Percentiles rank a stretch among this genome's conserved stretches.
Conservation (phyloP, 768 basidiomycete species). For the Nidularia pulvinata region DNA sequence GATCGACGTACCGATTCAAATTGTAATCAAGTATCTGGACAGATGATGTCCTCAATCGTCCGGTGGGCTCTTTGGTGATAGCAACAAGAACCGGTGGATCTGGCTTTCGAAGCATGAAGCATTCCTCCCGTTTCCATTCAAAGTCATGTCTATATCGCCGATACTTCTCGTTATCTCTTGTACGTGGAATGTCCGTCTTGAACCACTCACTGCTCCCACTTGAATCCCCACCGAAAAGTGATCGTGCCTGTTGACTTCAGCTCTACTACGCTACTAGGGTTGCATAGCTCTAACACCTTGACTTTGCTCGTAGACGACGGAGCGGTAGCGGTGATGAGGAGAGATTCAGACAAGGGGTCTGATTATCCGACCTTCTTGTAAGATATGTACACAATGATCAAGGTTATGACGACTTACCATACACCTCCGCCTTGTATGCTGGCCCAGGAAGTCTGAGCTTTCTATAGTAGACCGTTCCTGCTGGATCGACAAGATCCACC, state of each 20-base stretch:
- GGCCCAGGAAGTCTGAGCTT: constrained; percentile 59
- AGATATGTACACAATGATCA: neutral
- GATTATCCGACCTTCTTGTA: neutral
- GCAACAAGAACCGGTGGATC: constrained; percentile 88
- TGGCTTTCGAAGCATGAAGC: constrained; percentile 81
- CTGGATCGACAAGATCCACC: constrained; percentile 69
- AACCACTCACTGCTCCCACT: constrained; percentile 78
- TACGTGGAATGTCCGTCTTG: neutral
- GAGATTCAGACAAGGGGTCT: constrained; percentile 75
- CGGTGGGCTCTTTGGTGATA: constrained; percentile 74
- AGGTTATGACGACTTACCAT: constrained; percentile 43
- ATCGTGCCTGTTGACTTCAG: constrained; percentile 75
- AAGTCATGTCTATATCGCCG: constrained; percentile 67
- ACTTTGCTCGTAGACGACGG: constrained; percentile 66
- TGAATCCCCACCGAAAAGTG: constrained; percentile 76
- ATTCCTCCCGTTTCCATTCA: constrained; percentile 86
- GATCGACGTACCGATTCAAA: constrained; percentile 57
- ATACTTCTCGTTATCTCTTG: neutral
- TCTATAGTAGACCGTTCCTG: constrained; percentile 67
- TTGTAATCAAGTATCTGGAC: constrained; percentile 88
- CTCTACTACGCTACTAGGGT: constrained; percentile 70
- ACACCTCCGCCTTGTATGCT: constrained; percentile 65
- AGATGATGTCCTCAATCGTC: constrained; percentile 59
- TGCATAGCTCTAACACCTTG: constrained; percentile 76
- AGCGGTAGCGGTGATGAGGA: constrained; percentile 69